Base-by-base conservation (phyloP, 345 rosid genomes). In the Citrus glauca region DNA sequence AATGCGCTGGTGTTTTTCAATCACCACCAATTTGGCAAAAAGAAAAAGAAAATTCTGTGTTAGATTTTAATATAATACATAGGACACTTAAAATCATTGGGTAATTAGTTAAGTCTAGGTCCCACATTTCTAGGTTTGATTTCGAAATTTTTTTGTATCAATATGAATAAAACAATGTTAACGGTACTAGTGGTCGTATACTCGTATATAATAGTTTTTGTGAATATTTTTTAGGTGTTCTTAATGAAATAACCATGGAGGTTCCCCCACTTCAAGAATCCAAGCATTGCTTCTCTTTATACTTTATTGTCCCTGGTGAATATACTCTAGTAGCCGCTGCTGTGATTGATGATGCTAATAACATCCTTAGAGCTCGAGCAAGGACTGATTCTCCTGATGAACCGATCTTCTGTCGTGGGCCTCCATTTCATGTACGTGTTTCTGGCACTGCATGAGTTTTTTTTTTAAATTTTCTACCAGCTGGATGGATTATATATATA, bases 291-390 rank as follows among this genome's bases (percentile, higher is more conserved):
- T 97, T 97, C 87, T 89, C 98, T 7, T 85, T 97, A 30, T 89
- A 93, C 84, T 92, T 94, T 80, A 96, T 94, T 62, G 96, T 94
- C 22, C 99, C 98, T 0, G 99, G 99, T 68, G 98, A 94, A 84
- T 97, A 94, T 85, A 90, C 97, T 2, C 76, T 97, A 82, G 88
- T 88, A 42, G 95, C 98, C 42, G 93, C 98, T 20, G 98, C 97
- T 10, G 92, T 94, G 28, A 91, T 97, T 5, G 96, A 91, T 78
- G 93, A 92, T 75, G 93, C 98, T 10, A 94, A 89, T 80, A 94
- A 91, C 68, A 83, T 94, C 70, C 92, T 97, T 55, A 85, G 99
- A 84, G 90, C 96, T 71, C 88, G 98, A 60, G 98, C 99, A 20
- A 88, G 82, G 83, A 87, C 93, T 0, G 86, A 83, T 56, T 90